phyloP scores from a whole-genome alignment of 2,329 filamentous ascomycete genomes.

The Dothistroma septosporum region DNA sequence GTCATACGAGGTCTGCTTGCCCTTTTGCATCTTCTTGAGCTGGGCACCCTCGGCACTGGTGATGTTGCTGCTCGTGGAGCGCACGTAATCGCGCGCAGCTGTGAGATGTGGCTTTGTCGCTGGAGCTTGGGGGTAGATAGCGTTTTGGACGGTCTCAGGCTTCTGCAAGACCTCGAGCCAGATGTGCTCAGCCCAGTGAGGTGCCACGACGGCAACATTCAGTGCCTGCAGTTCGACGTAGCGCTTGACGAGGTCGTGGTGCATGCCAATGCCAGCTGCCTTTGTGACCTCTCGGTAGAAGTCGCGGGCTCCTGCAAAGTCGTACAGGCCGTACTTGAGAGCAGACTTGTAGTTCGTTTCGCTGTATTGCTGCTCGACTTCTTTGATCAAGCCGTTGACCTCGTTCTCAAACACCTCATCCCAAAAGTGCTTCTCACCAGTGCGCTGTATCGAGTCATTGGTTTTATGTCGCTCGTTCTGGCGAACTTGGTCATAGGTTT shows the following conservation, averaged over 20 bases:
- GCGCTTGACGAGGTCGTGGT: conserved; percentile 69
- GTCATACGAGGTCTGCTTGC: conserved; percentile 80
- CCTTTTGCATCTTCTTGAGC: conserved; percentile 87
- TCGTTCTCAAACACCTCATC: conserved; percentile 92
- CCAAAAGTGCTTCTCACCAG: conserved; percentile 72
- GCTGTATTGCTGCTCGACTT: conserved; percentile 74
- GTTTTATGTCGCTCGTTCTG: conserved; percentile 46
- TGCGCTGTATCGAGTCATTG: conserved; percentile 62
- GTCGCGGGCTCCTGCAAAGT: conserved; percentile 82
- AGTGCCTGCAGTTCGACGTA: conserved; percentile 86
- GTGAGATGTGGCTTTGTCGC: conserved; percentile 63
- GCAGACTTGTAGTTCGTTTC: conserved; percentile 78
- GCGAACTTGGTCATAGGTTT: conserved; percentile 41
- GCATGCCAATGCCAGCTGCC: conserved; percentile 77
- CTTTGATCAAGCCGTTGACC: conserved; percentile 75
- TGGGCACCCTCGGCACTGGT: conserved; percentile 78
- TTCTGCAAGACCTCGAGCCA: conserved; percentile 87
- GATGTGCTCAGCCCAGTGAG: conserved; percentile 92
- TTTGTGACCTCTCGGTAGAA: conserved; percentile 81
- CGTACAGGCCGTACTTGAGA: conserved; percentile 80
- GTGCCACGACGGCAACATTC: conserved; percentile 76
- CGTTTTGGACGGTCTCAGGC: conserved; percentile 70
- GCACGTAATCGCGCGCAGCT: conserved; percentile 78
- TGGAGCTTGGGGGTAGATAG: conserved; percentile 67
- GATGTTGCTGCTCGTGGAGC: conserved; percentile 69